A percentile compares a stretch with the other conserved stretches of the same genome.
Evolutionary conservation across 768 basidiomycete species (phyloP).

Genomic region (Mrakia gelida): DNA sequence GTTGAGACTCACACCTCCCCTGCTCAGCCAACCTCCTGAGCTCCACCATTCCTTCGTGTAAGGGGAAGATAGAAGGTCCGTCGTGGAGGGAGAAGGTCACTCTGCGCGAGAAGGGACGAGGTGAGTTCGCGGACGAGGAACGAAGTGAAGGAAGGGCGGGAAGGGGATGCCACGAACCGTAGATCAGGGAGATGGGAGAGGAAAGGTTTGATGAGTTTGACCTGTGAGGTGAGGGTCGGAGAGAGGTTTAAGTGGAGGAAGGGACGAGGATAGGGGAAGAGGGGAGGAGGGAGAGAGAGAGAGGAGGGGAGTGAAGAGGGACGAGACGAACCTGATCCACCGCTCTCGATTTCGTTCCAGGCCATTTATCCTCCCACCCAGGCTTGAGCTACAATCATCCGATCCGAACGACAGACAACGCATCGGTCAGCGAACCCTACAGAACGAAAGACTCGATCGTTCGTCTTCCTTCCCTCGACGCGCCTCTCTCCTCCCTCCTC

Average conservation of each 20-base stretch:
- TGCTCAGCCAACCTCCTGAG: not conserved
- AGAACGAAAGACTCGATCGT: too few species aligned
- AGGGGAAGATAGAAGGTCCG: not conserved
- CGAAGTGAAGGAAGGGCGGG: not conserved
- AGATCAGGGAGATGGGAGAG: not conserved
- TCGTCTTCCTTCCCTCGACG: too few species aligned
- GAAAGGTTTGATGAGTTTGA: not conserved
- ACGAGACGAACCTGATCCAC: not conserved
- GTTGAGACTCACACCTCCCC: not conserved
- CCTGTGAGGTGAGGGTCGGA: too few species aligned
- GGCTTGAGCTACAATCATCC: not conserved
- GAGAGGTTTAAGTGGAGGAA: too few species aligned
- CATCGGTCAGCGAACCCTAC: too few species aligned
- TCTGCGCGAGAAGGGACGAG: not conserved
- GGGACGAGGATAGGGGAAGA: not conserved
- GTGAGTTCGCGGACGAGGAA: not conserved
- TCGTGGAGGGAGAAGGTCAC: constrained; percentile 12
- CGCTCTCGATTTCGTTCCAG: not conserved
- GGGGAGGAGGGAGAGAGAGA: not conserved
- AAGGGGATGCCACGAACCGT: not conserved
- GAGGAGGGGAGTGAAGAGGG: not conserved
- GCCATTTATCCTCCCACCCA: not conserved
- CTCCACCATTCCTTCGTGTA: not conserved
- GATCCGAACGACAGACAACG: too few species aligned
- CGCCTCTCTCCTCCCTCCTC: too few species aligned